Evolutionary conservation across 345 rosid species (phyloP), one percentile per base, ranked within the genome.

Genomic region (Arabis hirsuta): DNA sequence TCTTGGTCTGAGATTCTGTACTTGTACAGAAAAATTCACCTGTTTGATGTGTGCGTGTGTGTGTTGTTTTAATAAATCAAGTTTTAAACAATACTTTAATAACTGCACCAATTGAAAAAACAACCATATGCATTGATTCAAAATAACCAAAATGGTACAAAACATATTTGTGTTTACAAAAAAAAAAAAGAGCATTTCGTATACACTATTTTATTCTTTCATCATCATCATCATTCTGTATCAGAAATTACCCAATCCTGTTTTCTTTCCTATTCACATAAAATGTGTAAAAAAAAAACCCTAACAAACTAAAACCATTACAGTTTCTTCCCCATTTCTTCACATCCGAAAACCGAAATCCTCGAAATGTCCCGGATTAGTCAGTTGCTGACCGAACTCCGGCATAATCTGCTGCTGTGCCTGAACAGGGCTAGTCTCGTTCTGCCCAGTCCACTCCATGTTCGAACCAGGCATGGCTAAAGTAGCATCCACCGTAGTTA

Each of bases 401-500:
- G 65, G 29, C 68, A 67, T 12, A 20, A 43, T 14, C 55, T 44
- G 76, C 41, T 42, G 72, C 39, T 36, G 62, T 1, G n/a, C 7
- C 10, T 52, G 79, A 13, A 68, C 69, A 52, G 78, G 73, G 55
- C 63, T 67, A 62, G 57, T 60, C 31, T 42, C 76, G 1, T 70
- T 72, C 56, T 71, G 76, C 6, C 50, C 72, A 52, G 56, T 10
- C 76, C 72, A 76, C 6, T 65, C 62, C 72, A 71, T 63, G 62
- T 43, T 58, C 14, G 76, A 71, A 9, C 62, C 62, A 63, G 80
- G 56, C 72, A 76, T 57, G 14, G 71, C 62, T n/a, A 76, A 55
- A 42, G 1, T 70, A 48, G 74, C 32, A 38, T 76, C 80, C 1
- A 76, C 90, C 0, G 87, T 78, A 62, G 96, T 83, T 56, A 89